Base-by-base conservation (phyloP, 257 asterid genomes). In the Solanum chilense region DNA sequence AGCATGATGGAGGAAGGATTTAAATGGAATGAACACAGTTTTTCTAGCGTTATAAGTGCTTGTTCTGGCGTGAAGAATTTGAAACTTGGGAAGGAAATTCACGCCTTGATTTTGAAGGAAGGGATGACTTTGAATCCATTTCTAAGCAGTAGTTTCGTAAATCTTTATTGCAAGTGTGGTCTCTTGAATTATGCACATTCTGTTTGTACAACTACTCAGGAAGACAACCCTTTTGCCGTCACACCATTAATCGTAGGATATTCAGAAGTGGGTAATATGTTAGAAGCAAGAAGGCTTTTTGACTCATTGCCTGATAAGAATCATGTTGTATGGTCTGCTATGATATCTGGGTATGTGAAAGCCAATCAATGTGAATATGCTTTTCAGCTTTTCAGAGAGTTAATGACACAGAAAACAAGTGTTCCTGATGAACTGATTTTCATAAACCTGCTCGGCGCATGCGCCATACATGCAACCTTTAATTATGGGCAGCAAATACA, bases 401-500 rank as follows among this genome's bases (percentile, higher is more conserved):
- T 93, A 37, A 87, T 71, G 78, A 78, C 88, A 29, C 82, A 82
- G 62, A 91, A 88, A 85, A 74, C 83, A 39, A 62, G 80, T 16
- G 84, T 70, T 77, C 91, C 90, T 27, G 98, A 97, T 91, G 91
- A 85, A 73, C 94, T 90, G 86, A 89, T 97, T 82, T 92, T 95
- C 42, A 87, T 93, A 15, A 94, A 93, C 83, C 77, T 97, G 82
- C 95, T 97, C 45, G 89, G 91, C 1, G 98, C 98, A 20, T 95
- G 99, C 80, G 88, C 94, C 37, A 76, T 87, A 73, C 93, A 39
- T 58, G 98, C 99, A 7, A 87, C 92, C 18, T 62, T 92, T 20
- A 93, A 91, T 87, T 95, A 90, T 1, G 99, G 99, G 37, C 93
- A 94, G 88, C 98, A 95, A 89, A 95, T 93, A 44, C 99, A 97